Evolutionary conservation across 768 basidiomycete species (phyloP).

Genomic region (Erythrobasidium yunnanense): DNA sequence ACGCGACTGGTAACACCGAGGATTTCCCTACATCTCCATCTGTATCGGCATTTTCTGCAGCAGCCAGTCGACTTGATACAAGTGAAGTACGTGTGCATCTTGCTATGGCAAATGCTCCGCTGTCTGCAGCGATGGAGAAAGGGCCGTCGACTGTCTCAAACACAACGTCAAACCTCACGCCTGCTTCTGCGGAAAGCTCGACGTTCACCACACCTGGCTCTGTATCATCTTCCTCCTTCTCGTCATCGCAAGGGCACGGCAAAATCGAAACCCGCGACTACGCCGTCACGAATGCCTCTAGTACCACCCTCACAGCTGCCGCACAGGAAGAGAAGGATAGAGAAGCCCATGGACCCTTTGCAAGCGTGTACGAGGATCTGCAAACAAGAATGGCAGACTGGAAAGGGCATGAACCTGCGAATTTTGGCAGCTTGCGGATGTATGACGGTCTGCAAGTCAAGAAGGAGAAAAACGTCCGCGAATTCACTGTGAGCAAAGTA

Average conservation of each 20-base stretch:
- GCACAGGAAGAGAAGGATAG: conserved; percentile 22
- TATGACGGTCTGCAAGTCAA: conserved; percentile 83
- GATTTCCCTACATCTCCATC: conserved; percentile 26
- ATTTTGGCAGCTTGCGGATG: conserved; percentile 74
- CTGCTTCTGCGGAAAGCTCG: neutral
- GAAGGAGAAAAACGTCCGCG: conserved; percentile 75
- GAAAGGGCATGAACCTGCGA: conserved; percentile 79
- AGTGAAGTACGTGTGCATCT: neutral
- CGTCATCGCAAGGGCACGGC: neutral
- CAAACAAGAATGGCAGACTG: conserved; percentile 84
- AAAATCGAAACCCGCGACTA: neutral
- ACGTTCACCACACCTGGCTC: conserved; percentile 8
- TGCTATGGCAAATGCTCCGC: neutral
- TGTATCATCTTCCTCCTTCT: conserved; percentile 1
- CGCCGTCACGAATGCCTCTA: neutral
- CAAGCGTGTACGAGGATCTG: conserved; percentile 74
- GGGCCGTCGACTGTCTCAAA: neutral
- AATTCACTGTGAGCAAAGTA: conserved; percentile 62
- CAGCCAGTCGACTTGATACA: neutral
- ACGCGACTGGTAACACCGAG: conserved; percentile 8
- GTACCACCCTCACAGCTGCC: neutral
- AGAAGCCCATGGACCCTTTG: conserved; percentile 50
- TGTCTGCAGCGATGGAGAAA: conserved; percentile 11
- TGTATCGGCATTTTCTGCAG: conserved; percentile 8
- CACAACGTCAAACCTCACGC: neutral